Conservation (phyloP, 2,329 filamentous ascomycete species). For the Ploettnerulaceae sp. region DNA sequence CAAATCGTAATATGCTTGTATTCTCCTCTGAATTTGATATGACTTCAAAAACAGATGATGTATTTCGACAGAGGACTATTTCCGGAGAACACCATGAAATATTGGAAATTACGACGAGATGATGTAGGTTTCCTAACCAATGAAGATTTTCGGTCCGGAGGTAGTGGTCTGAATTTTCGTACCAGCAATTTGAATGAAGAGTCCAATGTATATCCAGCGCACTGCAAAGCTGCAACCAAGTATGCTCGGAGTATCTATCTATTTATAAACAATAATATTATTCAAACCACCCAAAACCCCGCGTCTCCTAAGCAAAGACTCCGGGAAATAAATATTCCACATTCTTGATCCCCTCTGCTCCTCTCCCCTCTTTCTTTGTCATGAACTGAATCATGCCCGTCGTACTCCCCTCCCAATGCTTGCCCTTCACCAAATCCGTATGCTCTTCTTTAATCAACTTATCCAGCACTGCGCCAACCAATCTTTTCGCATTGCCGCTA, state of each 20-base stretch:
- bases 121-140: no score
- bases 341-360: constrained; percentile 70
- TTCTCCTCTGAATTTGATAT: no score
- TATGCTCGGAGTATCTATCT: not conserved
- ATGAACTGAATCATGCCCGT: constrained; percentile 76
- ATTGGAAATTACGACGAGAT: no score
- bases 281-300: not conserved
- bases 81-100: no score
- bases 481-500: constrained; percentile 75
- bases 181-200: no score
- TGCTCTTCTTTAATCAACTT: constrained; percentile 76
- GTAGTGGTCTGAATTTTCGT: no score
- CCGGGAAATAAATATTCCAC: constrained; percentile 84
- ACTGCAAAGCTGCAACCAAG: no score
- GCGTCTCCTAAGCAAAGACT: constrained; percentile 20
- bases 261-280: constrained; percentile 2
- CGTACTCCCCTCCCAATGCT: constrained; percentile 72
- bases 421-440: constrained; percentile 68
- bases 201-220: no score
- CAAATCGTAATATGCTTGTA: no score
- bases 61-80: no score
- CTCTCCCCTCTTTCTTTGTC: constrained; percentile 72
- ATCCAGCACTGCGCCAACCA: constrained; percentile 84
- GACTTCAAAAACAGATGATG: no score
- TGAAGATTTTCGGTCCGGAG: no score